Conservation (phyloP, 345 rosid species). For the Bretschneidera sinensis region DNA sequence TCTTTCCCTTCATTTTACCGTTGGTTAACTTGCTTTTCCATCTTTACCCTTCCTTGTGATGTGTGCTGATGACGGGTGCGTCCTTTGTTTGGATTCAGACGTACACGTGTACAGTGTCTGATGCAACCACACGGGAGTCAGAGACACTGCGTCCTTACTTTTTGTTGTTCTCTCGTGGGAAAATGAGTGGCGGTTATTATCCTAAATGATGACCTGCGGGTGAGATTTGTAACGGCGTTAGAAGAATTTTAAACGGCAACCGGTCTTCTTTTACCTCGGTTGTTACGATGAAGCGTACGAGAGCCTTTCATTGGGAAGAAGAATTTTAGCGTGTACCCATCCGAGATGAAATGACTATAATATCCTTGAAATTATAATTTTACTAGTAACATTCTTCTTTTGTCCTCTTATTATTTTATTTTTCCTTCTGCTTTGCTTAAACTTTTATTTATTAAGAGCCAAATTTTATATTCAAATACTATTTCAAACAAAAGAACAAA, state of each 20-base stretch:
- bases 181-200: neutral
- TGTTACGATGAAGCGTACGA: no score
- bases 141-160: neutral
- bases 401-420: neutral
- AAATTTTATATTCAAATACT: no score
- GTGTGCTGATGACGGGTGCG: conserved; percentile 13
- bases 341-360: neutral
- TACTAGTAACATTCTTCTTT: neutral
- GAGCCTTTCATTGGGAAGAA: conserved; percentile 14
- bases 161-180: neutral
- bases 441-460: no score
- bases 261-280: neutral
- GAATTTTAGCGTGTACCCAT: neutral
- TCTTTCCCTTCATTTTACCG: conserved; percentile 18
- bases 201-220: neutral
- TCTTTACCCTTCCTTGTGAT: conserved; percentile 14
- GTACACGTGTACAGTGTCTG: conserved; percentile 21
- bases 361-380: neutral
- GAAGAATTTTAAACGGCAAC: neutral
- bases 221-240: conserved; percentile 2
- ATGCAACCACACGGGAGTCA: conserved; percentile 21
- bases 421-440: neutral
- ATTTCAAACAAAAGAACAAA: no score
- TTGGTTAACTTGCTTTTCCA: neutral
- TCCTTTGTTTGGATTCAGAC: neutral